These are phyloP conservation scores for Leishmania amazonensis DNA, from an alignment of 208 protist genomes.

Conservation along the genomic window DNA sequence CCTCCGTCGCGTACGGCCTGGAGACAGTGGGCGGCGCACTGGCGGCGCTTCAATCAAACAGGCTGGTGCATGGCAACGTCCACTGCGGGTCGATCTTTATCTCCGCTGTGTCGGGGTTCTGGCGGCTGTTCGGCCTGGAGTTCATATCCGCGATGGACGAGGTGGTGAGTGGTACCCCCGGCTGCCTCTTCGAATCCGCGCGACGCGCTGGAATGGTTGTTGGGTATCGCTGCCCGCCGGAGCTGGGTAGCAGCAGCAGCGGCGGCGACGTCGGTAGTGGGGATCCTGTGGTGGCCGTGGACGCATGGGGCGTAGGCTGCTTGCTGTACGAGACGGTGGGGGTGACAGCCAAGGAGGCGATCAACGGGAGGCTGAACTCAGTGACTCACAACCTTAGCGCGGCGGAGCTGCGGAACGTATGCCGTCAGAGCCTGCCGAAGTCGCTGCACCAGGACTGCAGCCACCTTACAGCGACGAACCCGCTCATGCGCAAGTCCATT, in stretches of 20 bases:
- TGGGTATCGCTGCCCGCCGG: slow-evolving; percentile 46
- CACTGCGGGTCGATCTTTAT: slow-evolving; percentile 72
- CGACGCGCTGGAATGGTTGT: slow-evolving; percentile 32
- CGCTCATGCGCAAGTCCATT: slow-evolving; percentile 48
- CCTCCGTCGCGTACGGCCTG: slow-evolving; percentile 63
- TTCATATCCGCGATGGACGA: slow-evolving; percentile 37
- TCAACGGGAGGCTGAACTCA: slow-evolving; percentile 19
- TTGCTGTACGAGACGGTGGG: slow-evolving; percentile 77
- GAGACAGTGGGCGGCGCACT: slow-evolving; percentile 55
- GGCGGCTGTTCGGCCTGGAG: slow-evolving; percentile 86
- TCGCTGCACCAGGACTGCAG: slow-evolving; percentile 54
- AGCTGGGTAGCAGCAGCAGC: slow-evolving; percentile 18
- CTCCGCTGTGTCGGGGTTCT: slow-evolving; percentile 54
- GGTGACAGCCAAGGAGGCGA: slow-evolving; percentile 27
- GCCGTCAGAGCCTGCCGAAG: slow-evolving; percentile 44
- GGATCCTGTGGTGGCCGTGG: slow-evolving; percentile 39
- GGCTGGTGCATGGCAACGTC: slow-evolving; percentile 84
- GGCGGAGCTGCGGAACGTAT: slow-evolving; percentile 31
- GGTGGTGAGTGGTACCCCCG: background rate
- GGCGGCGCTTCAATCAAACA: slow-evolving; percentile 67
- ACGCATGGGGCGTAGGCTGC: slow-evolving; percentile 82
- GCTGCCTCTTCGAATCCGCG: slow-evolving; percentile 21
- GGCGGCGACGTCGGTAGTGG: background rate
- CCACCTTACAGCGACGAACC: slow-evolving; percentile 50
- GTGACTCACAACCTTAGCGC: slow-evolving; percentile 21